Conservation (phyloP, 331 rosid species). For the Malus hybrid region DNA sequence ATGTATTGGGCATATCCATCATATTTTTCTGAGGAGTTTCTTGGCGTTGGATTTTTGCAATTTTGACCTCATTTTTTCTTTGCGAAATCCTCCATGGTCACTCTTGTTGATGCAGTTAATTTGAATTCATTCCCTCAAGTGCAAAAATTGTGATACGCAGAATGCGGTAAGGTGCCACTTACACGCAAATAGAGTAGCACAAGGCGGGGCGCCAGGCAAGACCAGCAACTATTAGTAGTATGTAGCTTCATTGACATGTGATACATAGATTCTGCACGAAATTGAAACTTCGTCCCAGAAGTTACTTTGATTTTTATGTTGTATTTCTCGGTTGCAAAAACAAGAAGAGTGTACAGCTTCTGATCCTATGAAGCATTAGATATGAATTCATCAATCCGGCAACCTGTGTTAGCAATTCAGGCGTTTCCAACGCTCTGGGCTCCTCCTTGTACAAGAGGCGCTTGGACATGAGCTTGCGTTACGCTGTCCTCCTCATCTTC, state of each 20-base stretch:
- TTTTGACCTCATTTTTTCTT: constrained; percentile 4
- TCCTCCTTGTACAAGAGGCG: constrained; percentile 16
- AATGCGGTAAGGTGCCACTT: no score
- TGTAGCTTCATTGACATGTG: no score
- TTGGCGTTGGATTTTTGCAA: constrained; percentile 19
- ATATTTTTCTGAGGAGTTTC: constrained; percentile 13
- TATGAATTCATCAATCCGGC: neutral
- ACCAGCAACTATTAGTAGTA: no score
- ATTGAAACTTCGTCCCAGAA: no score
- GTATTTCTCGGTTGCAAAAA: no score
- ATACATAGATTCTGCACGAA: no score
- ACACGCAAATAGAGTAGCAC: no score
- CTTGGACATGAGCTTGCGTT: constrained; percentile 10
- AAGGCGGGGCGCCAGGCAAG: no score
- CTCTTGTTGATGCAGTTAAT: no score
- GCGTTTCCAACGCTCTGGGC: constrained; percentile 15
- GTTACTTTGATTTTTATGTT: no score
- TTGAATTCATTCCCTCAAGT: neutral
- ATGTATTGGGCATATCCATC: constrained; percentile 26
- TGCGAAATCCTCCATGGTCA: no score
- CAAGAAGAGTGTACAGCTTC: neutral
- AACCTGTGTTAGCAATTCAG: neutral
- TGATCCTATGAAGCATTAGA: neutral
- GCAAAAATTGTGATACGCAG: no score
- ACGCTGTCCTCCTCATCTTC: constrained; percentile 17